phyloP scores from a whole-genome alignment of 2,329 filamentous ascomycete genomes.

The Drechmeria coniospora region DNA sequence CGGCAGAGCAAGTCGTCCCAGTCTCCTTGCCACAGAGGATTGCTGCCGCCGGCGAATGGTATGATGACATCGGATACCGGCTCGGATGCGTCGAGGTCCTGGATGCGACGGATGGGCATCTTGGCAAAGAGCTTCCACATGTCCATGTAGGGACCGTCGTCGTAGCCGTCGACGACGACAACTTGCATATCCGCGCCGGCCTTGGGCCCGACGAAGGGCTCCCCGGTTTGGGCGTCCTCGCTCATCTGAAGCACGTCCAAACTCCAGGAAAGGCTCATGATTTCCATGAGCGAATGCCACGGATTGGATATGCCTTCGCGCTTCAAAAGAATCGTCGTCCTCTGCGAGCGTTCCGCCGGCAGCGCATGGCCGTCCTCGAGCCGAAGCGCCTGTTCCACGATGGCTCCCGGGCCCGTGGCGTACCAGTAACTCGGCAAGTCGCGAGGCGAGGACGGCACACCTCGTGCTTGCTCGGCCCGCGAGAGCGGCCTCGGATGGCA shows the following conservation, averaged over 20 bases:
- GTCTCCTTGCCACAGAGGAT: constrained; percentile 26
- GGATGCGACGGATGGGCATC: constrained; percentile 13
- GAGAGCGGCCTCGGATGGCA: constrained; percentile 1
- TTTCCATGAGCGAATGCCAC: constrained; percentile 20
- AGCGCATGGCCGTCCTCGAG: constrained; percentile 2
- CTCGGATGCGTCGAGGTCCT: constrained; percentile 7
- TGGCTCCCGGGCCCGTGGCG: constrained; percentile 12
- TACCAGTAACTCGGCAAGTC: constrained; percentile 14
- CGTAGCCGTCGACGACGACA: constrained; percentile 18
- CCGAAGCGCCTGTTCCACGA: constrained; percentile 9
- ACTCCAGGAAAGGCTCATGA: constrained; percentile 16
- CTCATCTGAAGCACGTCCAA: constrained; percentile 17
- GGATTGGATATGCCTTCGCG: constrained; percentile 17
- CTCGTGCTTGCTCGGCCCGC: neutral
- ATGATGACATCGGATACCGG: constrained; percentile 18
- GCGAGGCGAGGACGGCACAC: neutral
- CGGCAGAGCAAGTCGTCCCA: constrained; percentile 17
- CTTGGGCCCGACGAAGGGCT: constrained; percentile 8
- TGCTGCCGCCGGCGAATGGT: constrained; percentile 23
- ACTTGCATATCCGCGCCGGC: constrained; percentile 15
- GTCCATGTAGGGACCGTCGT: constrained; percentile 19
- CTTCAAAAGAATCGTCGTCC: constrained; percentile 13
- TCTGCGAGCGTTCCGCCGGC: neutral
- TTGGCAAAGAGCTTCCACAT: constrained; percentile 21
- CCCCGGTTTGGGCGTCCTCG: constrained; percentile 3